Evolutionary conservation across 306 rosid genomes (phyloP), one percentile per base, ranked within the genome.

Genomic region (Begonia masoniana): DNA sequence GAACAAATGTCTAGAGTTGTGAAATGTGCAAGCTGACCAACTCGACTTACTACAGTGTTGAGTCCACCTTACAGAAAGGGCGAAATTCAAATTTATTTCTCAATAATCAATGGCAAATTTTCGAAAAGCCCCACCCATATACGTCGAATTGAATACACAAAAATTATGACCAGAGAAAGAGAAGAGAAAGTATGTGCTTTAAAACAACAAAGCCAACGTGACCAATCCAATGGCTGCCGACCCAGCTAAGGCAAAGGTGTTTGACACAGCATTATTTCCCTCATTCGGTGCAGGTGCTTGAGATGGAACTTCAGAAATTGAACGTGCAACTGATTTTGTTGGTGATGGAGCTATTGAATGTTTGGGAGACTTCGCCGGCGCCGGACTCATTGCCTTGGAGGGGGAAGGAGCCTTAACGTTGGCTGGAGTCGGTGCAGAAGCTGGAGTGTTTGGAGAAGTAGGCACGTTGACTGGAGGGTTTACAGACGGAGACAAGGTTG

Each of bases 401-500:
- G 64, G 56, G 14, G 62, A 54, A n/a, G 61, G 61, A 57, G 61
- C 61, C 16, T 57, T 57, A 1, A 13, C 24, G 43, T 43, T 21
- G 9, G 54, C 3, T 24, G 62, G 62, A 19, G 46, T n/a, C 2
- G 53, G 53, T 4, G 54, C 62, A 10, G 47, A 12, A 47, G 19
- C 12, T 3, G 62, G 52, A 46, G 52, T 45, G 21, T 23, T 57
- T 43, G 24, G 24, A 1, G 24, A 21, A 21, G 24, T 21, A 21
- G 39, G 39, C 39, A 5, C 39, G 39, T 2, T 43, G 7, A 17
- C 51, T 12, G 51, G 51, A 5, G 61, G 41, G 16, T 16, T 49
- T 8, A 41, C 17, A 10, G 62, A 10, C 14, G 50, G 50, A 46
- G 50, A 7, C 6, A 46, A 46, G 15, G 50, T 7, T 46, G 50